Evolutionary conservation across 2,329 filamentous ascomycete species (phyloP).

Genomic region (Arthrobotrys iridis): DNA sequence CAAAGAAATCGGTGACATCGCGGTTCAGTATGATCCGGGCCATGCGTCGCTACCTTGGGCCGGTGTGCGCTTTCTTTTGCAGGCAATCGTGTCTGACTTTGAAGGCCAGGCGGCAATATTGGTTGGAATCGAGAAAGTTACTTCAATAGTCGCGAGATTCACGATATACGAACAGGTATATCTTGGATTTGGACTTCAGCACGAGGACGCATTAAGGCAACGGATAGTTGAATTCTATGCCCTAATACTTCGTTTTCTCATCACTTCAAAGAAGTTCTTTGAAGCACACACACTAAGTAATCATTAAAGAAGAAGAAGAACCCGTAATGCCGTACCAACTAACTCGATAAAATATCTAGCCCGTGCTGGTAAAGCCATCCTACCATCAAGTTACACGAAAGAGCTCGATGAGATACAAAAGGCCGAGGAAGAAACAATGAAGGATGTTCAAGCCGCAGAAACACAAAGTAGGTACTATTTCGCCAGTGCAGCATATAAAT

Average conservation of each 20-base stretch:
- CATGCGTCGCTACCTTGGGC: constrained; percentile 59
- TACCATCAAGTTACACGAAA: background rate
- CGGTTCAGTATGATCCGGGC: constrained; percentile 56
- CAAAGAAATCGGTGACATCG: constrained; percentile 57
- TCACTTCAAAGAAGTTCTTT: constrained; percentile 5
- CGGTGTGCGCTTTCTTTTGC: constrained; percentile 55
- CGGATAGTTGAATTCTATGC: background rate
- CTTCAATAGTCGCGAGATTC: constrained; percentile 3
- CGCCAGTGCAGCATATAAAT: no score
- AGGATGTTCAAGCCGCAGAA: background rate
- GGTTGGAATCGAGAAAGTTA: constrained; percentile 13
- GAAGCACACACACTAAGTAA: background rate
- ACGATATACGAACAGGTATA: constrained; percentile 13
- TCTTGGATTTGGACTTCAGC: background rate
- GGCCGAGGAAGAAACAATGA: background rate
- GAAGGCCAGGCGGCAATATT: background rate
- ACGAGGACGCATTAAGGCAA: background rate
- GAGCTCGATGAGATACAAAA: background rate
- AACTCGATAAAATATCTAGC: background rate
- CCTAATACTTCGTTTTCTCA: constrained; percentile 1
- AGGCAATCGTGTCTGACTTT: background rate
- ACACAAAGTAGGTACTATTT: constrained; percentile 10
- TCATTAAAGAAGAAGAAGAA: background rate
- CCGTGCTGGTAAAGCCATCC: background rate
- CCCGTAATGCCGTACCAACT: background rate